These are phyloP conservation scores for Starmerella etchellsii DNA, from an alignment of 805 yeast species.

Conservation along the genomic window DNA sequence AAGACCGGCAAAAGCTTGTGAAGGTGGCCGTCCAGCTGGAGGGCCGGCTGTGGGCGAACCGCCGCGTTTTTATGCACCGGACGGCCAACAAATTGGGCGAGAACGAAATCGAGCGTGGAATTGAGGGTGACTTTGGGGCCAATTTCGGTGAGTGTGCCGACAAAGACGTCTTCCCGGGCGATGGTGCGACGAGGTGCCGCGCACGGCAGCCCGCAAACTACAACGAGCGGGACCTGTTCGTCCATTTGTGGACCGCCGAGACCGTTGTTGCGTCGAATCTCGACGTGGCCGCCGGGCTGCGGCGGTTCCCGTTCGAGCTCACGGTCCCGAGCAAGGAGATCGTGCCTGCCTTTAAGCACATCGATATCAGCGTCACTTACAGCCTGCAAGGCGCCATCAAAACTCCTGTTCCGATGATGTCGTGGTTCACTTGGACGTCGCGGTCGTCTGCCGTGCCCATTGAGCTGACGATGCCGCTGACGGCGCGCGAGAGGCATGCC, in stretches of 20 bases:
- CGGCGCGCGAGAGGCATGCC: background rate
- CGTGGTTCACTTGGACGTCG: background rate
- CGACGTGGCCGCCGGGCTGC: background rate
- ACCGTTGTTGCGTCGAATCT: background rate
- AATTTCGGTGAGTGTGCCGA: no score
- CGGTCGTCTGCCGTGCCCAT: background rate
- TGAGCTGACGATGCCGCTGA: background rate
- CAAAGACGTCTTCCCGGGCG: no score
- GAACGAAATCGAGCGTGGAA: no score
- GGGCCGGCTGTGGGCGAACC: background rate
- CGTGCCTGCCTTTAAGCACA: background rate
- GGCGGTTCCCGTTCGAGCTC: background rate
- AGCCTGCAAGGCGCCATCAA: background rate
- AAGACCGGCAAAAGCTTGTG: background rate
- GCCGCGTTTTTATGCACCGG: background rate
- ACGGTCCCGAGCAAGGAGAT: background rate
- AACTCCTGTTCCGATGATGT: background rate
- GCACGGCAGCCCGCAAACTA: no score
- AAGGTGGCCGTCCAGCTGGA: background rate
- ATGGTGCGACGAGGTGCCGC: no score
- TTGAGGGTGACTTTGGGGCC: no score
- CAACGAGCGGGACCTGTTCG: background rate
- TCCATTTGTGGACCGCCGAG: background rate
- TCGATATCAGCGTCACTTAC: background rate
- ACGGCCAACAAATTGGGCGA: no score